Evolutionary conservation across 148 eudicot species (phyloP).

Genomic region (Diospyros lotus): DNA sequence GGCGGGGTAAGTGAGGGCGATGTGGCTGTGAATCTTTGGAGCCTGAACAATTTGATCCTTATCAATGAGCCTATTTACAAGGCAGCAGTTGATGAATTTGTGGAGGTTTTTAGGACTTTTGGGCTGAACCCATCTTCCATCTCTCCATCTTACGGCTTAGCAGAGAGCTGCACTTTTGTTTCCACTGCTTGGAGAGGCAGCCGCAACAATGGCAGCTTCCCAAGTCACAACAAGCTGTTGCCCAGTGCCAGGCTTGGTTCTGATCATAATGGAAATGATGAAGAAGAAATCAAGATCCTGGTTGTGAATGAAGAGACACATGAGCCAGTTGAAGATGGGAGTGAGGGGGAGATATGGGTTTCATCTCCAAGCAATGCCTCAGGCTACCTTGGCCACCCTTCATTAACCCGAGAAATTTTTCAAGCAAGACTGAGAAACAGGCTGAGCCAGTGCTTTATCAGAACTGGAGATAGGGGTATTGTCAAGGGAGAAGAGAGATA

Average conservation of each 20-base stretch:
- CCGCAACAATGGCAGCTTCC: conserved; percentile 9
- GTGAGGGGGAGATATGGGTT: conserved; percentile 50
- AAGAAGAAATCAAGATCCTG: conserved; percentile 23
- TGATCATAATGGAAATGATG: conserved; percentile 6
- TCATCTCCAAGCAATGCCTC: conserved; percentile 48
- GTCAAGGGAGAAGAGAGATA: conserved; percentile 37
- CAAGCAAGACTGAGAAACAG: conserved; percentile 15
- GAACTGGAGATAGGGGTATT: conserved; percentile 44
- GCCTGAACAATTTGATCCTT: conserved; percentile 39
- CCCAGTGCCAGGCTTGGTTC: conserved; percentile 43
- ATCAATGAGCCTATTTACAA: conserved; percentile 49
- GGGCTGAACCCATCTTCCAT: conserved; percentile 39
- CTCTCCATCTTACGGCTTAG: conserved; percentile 49
- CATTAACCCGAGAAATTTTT: conserved; percentile 29
- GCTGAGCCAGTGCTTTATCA: conserved; percentile 19
- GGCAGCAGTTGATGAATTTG: conserved; percentile 25
- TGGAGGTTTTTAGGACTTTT: conserved; percentile 27
- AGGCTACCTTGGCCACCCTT: conserved; percentile 43
- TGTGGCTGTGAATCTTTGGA: conserved; percentile 21
- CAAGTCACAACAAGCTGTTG: conserved; percentile 30
- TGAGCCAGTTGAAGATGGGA: conserved; percentile 32
- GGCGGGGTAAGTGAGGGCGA: conserved; percentile 27
- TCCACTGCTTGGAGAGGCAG: conserved; percentile 40
- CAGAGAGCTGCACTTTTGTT: conserved; percentile 49
- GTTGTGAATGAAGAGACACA: conserved; percentile 40